phyloP scores from a whole-genome alignment of 176 grass and related monocot genomes.

The Avena sativa region DNA sequence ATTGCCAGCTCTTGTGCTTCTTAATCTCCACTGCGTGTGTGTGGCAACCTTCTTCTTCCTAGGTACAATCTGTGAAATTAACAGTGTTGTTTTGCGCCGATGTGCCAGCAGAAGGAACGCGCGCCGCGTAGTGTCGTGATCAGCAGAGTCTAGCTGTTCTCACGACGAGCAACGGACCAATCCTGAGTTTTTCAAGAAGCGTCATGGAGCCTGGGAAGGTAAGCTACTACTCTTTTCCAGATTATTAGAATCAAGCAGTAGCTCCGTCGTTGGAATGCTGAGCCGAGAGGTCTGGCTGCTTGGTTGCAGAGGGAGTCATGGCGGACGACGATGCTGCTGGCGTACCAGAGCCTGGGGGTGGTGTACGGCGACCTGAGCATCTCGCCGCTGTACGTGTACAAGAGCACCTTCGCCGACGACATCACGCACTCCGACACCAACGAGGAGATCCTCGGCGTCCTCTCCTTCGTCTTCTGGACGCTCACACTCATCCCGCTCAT shows the following conservation, averaged over 20 bases:
- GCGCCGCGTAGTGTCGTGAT: neutral
- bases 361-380: conserved; percentile 98
- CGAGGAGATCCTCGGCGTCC: conserved; percentile 90
- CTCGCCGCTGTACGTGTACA: conserved; percentile 95
- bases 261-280: neutral
- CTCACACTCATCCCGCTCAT: conserved; percentile 88
- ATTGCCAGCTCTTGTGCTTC: neutral
- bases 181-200: conserved; percentile 4
- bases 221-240: neutral
- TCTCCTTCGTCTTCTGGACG: conserved; percentile 98
- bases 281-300: neutral
- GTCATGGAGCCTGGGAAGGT: conserved; percentile 40
- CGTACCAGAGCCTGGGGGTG: conserved; percentile 95
- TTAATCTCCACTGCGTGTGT: no score
- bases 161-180: conserved; percentile 47
- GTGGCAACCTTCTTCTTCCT: neutral
- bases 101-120: neutral
- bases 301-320: conserved; percentile 70
- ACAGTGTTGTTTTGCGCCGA: neutral
- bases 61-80: neutral
- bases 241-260: neutral
- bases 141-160: neutral
- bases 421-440: conserved; percentile 91
- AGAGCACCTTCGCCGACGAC: conserved; percentile 99
- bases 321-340: conserved; percentile 78